Evolutionary conservation across 495 filamentous ascomycete genomes (phyloP), one percentile per base, ranked within the genome.

Genomic region (Neurospora tetrasperma): DNA sequence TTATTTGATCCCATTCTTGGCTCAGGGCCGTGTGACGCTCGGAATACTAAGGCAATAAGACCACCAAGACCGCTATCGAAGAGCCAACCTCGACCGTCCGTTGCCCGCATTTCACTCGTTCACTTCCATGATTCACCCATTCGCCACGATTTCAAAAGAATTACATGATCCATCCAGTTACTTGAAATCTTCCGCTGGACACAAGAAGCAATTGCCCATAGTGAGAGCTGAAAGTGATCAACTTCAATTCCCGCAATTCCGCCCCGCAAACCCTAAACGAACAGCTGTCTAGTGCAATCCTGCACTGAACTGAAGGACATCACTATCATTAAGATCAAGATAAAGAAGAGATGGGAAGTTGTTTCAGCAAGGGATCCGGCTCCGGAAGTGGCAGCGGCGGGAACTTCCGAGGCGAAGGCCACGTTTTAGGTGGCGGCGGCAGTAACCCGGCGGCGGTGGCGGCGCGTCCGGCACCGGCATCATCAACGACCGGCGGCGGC

Each of bases 331-430:
- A 39, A 39, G 39, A 39, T 39, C 39, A 31, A 27, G 12, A 5
- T 18, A 14, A 46, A 68, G 70, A 41, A 27, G 42, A 72, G 69
- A 93, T 94, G 92, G 92, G 92, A 54, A 92, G 90, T 78, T 84
- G 91, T 78, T 94, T 91, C 83, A 89, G 90, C 78, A 89, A 90
- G 77, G 82, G 85, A 48, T 83, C 87, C n/a, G 48, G 23, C 8
- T 46, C 43, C 18, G 43, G 43, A 4, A 18, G 16, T 12, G 10
- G 41, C 42, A 16, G 42, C 42, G 16, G 42, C 42, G 42, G 42
- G 72, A 73, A 72, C 71, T 86, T 84, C 71, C 82, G 83, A 72
- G 85, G 86, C 0, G 86, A 88, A 7, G 86, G 88, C 31, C 84
- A 90, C 69, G 88, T 86, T 14, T 78, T 90, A 6, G 89, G 90